These are phyloP conservation scores for Beauveria sp. DNA, from an alignment of 2,329 filamentous ascomycete genomes.

Conservation along the genomic window DNA sequence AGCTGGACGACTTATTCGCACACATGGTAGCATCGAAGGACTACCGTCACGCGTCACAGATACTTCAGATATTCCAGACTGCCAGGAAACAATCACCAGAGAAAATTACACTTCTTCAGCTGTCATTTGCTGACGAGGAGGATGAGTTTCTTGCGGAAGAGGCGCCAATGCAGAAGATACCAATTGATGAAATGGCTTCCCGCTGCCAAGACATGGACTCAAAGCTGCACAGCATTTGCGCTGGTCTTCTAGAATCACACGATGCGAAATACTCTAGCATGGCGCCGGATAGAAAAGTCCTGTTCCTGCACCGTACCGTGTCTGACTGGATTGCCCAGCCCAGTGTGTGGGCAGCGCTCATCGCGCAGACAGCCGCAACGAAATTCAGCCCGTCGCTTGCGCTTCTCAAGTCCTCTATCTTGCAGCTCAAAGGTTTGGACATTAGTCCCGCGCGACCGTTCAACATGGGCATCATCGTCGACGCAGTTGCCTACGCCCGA, in stretches of 20 bases:
- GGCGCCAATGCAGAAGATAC: neutral
- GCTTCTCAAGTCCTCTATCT: neutral
- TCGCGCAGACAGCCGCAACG: neutral
- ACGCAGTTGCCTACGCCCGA: neutral
- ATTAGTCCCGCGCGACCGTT: neutral
- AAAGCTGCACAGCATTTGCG: neutral
- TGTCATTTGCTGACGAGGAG: neutral
- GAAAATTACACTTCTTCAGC: neutral
- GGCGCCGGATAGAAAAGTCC: neutral
- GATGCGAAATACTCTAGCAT: neutral
- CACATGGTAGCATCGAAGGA: constrained; percentile 4
- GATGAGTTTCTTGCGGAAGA: neutral
- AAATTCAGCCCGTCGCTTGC: constrained; percentile 1
- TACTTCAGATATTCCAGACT: neutral
- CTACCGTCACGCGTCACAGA: neutral
- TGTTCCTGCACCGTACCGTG: constrained; percentile 4
- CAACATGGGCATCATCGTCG: neutral
- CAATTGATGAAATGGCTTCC: neutral
- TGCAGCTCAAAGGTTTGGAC: neutral
- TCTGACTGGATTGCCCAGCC: constrained; percentile 5
- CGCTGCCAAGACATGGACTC: neutral
- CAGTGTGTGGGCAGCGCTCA: neutral
- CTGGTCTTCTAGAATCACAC: neutral
- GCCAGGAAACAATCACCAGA: neutral
- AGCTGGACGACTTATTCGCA: constrained; percentile 9